Conservation (phyloP, 2,329 filamentous ascomycete genomes). For the Aspergillus sp. region DNA sequence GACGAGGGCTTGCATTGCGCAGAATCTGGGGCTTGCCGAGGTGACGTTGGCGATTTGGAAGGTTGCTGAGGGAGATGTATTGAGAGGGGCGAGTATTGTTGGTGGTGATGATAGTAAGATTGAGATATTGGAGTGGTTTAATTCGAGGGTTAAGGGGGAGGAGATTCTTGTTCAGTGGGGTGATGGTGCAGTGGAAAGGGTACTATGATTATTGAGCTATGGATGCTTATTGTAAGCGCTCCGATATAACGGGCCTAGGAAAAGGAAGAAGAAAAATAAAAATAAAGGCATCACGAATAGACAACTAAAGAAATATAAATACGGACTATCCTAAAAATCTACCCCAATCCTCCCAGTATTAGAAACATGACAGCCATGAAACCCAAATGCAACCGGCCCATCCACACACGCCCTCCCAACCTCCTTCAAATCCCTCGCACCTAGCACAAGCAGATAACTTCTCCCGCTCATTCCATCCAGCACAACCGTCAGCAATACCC, state of each 20-base stretch:
- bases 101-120: constrained; percentile 36
- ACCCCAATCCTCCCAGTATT: constrained; percentile 13
- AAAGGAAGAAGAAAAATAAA: background rate
- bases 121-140: constrained; percentile 59
- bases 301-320: background rate
- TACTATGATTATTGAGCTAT: too few relatives aligned
- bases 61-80: constrained; percentile 44
- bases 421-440: constrained; percentile 51
- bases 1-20: constrained; percentile 50
- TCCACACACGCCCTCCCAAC: constrained; percentile 52
- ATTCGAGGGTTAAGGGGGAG: constrained; percentile 52
- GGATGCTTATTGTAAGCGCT: too few relatives aligned
- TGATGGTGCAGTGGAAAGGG: background rate
- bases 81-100: constrained; percentile 45
- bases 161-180: constrained; percentile 36
- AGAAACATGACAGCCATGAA: constrained; percentile 50
- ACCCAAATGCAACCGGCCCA: constrained; percentile 52
- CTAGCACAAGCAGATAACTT: constrained; percentile 55
- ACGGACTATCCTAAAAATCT: background rate
- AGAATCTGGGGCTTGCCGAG: constrained; percentile 49
- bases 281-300: background rate
- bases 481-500: constrained; percentile 54
- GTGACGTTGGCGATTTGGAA: constrained; percentile 44
- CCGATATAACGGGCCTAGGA: background rate
- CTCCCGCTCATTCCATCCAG: constrained; percentile 50